Evolutionary conservation across 768 basidiomycete genomes (phyloP), one percentile per base, ranked within the genome.

Genomic region (Trichaptum fuscoviolaceum): DNA sequence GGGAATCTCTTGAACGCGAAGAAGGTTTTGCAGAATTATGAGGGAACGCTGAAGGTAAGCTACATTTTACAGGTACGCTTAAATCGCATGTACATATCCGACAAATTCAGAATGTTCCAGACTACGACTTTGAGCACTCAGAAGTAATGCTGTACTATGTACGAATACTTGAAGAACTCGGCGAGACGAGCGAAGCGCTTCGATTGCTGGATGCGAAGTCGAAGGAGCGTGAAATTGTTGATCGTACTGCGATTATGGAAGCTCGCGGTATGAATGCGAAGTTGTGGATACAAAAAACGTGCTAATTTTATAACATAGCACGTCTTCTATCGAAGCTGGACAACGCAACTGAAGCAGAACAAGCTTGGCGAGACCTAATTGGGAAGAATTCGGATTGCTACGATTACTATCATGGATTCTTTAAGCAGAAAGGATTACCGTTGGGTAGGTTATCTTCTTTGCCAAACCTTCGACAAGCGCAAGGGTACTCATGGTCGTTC

Each of bases 321-420:
- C 90, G 91, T 42, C 75, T 97, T 1, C 81, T 94, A n/a, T 83
- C 86, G 35, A 89, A 88, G 71, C 77, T 90, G 12, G 81, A 82
- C 1, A 78, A 81, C 68, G 80, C 81, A 17, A 82, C 87, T 5
- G 88, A 92, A 62, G 93, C 97, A 0, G 87, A 91, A 69, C 84
- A 89, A 67, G 88, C 91, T 0, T 99, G 94, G 90, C 82, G 85
- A 35, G 81, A 84, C 0, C 79, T 99, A 27, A 84, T 99, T 57
- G 89, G 93, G 64, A 87, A 89, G 73, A 99, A 97, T 74, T 81
- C 93, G 1, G 96, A 98, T 67, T 86, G 83, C 71, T 84, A 88
- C 70, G 87, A 87, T 64, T 93, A 95, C 75, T 97, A 95, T 78
- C 77, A 78, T 35, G 89, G 88, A 7, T 92, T 87, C 72, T 80